Evolutionary conservation across 1,284 basidiomycete genomes (phyloP).

Genomic region (Ceratobasidium sp.): DNA sequence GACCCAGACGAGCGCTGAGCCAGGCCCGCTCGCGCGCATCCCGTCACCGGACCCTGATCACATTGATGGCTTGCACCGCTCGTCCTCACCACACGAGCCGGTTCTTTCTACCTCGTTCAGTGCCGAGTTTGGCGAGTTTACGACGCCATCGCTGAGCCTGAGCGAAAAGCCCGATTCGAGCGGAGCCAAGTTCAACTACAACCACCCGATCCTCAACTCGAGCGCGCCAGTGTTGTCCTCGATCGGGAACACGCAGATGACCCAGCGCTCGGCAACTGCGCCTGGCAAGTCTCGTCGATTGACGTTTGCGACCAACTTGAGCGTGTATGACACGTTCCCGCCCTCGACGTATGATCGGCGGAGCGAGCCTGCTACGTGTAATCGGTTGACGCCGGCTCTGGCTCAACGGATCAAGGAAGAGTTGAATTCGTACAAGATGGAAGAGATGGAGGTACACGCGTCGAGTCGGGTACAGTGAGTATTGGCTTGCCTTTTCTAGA

Average conservation of each 20-base stretch:
- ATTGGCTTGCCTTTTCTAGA: slow-evolving; percentile 9
- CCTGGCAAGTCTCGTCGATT: slow-evolving; percentile 71
- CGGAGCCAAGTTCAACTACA: slow-evolving; percentile 56
- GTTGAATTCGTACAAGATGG: slow-evolving; percentile 96
- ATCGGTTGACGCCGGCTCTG: slow-evolving; percentile 89
- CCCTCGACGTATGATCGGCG: slow-evolving; percentile 89
- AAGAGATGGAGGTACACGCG: slow-evolving; percentile 96
- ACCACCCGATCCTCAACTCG: slow-evolving; percentile 71
- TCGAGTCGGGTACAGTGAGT: slow-evolving; percentile 80
- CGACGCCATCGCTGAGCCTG: slow-evolving; percentile 39
- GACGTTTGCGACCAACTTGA: slow-evolving; percentile 89
- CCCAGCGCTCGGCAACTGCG: slow-evolving; percentile 46
- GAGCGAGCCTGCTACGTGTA: slow-evolving; percentile 97
- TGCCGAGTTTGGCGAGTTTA: slow-evolving; percentile 45
- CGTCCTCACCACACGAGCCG: slow-evolving; percentile 54
- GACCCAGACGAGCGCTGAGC: slow-evolving; percentile 59
- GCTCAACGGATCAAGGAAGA: slow-evolving; percentile 97
- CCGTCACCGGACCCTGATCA: slow-evolving; percentile 83
- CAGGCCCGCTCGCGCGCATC: slow-evolving; percentile 77
- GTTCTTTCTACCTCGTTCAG: slow-evolving; percentile 27
- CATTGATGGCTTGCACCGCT: slow-evolving; percentile 81
- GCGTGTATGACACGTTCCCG: slow-evolving; percentile 95
- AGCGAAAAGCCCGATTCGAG: slow-evolving; percentile 33
- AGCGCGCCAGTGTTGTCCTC: slow-evolving; percentile 87
- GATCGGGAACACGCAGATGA: slow-evolving; percentile 52